A percentile compares a stretch with the other conserved stretches of the same genome.
These are phyloP conservation scores for Candida nanaspora DNA, from an alignment of 805 yeast species.

Conservation along the genomic window DNA sequence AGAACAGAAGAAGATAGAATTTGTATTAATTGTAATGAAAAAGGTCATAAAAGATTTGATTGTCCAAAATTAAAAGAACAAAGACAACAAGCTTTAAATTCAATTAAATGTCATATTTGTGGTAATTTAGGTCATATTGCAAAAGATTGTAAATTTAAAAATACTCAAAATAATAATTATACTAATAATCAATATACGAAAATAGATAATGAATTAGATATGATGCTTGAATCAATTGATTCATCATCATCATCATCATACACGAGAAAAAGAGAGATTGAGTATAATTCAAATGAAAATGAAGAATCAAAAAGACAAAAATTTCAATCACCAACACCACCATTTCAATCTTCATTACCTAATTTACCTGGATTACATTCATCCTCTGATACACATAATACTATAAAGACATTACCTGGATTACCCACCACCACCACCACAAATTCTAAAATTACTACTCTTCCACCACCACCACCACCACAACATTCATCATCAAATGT, in stretches of 20 bases:
- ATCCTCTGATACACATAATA: not conserved
- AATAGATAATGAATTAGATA: constrained; percentile 43
- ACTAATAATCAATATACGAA: constrained; percentile 5
- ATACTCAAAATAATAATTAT: constrained; percentile 7
- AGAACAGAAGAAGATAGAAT: constrained; percentile 60
- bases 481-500: not conserved
- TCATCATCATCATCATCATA: constrained; percentile 40
- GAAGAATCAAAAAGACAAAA: constrained; percentile 1
- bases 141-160: constrained; percentile 65
- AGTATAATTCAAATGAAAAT: constrained; percentile 5
- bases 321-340: constrained; percentile 2
- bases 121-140: constrained; percentile 83
- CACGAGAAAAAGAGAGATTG: constrained; percentile 17
- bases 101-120: constrained; percentile 67
- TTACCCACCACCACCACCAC: constrained; percentile 5
- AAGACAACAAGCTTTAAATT: constrained; percentile 1
- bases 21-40: constrained; percentile 58
- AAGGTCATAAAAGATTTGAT: constrained; percentile 57
- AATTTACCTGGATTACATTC: not conserved
- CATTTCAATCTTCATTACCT: not conserved
- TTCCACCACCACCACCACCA: constrained; percentile 4
- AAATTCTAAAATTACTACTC: constrained; percentile 21
- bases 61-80: constrained; percentile 45
- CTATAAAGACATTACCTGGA: not conserved
- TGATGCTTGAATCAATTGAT: constrained; percentile 21